A percentile compares a stretch with the other conserved stretches of the same genome.
Conservation (phyloP, 106 monocot genomes). For the Vanilla planifolia region DNA sequence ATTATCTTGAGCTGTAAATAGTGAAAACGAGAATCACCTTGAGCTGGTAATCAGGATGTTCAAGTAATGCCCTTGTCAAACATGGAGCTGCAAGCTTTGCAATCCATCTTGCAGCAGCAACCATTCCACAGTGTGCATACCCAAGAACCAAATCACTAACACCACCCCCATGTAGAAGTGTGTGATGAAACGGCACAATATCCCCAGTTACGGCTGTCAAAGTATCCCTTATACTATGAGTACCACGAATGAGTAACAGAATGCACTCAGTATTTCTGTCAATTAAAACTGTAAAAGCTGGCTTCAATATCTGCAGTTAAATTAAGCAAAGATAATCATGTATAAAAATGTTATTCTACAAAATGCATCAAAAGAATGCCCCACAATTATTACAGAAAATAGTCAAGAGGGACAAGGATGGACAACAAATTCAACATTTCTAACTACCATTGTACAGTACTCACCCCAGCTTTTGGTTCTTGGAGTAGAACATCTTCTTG, state of each 20-base stretch:
- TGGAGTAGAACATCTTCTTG: constrained; percentile 78
- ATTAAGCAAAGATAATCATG: not conserved
- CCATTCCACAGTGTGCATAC: constrained; percentile 98
- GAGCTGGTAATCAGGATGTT: constrained; percentile 69
- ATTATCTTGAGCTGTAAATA: not conserved
- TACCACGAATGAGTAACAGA: constrained; percentile 83
- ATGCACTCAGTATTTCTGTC: constrained; percentile 66
- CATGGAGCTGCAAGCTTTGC: constrained; percentile 88
- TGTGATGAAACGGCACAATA: constrained; percentile 93
- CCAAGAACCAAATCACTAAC: constrained; percentile 82
- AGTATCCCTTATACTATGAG: constrained; percentile 97
- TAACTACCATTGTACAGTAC: constrained; percentile 4
- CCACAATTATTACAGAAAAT: not conserved
- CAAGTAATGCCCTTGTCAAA: constrained; percentile 57
- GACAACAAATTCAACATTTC: not conserved
- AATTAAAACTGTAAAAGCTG: constrained; percentile 80
- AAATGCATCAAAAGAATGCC: not conserved
- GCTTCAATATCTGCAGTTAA: constrained; percentile 80
- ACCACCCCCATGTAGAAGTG: constrained; percentile 74
- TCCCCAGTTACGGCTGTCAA: constrained; percentile 92
- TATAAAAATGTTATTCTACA: not conserved
- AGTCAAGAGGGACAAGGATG: not conserved
- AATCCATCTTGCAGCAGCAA: constrained; percentile 97
- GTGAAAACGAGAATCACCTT: constrained; percentile 37
- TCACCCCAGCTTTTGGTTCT: constrained; percentile 97